Evolutionary conservation across 352 stramenopile species (phyloP), one percentile per base, ranked within the genome.

Genomic region (Thalassiosira exigua): DNA sequence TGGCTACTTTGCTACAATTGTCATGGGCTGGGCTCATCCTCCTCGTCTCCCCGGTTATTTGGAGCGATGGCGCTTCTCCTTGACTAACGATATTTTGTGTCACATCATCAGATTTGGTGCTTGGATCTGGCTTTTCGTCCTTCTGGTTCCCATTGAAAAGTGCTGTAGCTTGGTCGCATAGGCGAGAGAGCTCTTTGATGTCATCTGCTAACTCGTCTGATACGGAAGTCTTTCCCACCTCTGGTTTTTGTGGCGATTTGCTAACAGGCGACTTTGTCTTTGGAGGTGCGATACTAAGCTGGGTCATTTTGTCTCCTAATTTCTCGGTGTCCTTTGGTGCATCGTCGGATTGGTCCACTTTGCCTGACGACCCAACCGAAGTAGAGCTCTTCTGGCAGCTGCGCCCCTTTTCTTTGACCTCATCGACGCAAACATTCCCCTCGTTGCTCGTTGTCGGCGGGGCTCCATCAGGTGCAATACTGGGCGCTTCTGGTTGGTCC

Each of bases 81-180:
- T n/a, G n/a, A n/a, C n/a, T n/a, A n/a, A n/a, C n/a, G n/a, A n/a
- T n/a, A n/a, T n/a, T n/a, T n/a, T n/a, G n/a, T n/a, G n/a, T n/a
- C n/a, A n/a, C n/a, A n/a, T n/a, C n/a, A n/a, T n/a, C n/a, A n/a
- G n/a, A n/a, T n/a, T n/a, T n/a, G n/a, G n/a, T n/a, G n/a, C n/a
- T n/a, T n/a, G n/a, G n/a, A n/a, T n/a, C n/a, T n/a, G 26, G n/a
- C 57, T 66, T 21, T 66, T n/a, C 11, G 19, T 14, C n/a, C 4
- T 57, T 26, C 60, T 19, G 56, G 4, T 5, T 11, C n/a, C 19
- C 48, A 22, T 12, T 50, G 24, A 66, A 53, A 9, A 74, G 65
- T 4, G 65, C 50, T 19, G 33, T 54, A 29, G 53, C 65, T 21
- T 61, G 29, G 32, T 66, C 51, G 22, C 65, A 74, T 1, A 74